Evolutionary conservation across 495 filamentous ascomycete species (phyloP).

Genomic region (Cenococcum geophilum): DNA sequence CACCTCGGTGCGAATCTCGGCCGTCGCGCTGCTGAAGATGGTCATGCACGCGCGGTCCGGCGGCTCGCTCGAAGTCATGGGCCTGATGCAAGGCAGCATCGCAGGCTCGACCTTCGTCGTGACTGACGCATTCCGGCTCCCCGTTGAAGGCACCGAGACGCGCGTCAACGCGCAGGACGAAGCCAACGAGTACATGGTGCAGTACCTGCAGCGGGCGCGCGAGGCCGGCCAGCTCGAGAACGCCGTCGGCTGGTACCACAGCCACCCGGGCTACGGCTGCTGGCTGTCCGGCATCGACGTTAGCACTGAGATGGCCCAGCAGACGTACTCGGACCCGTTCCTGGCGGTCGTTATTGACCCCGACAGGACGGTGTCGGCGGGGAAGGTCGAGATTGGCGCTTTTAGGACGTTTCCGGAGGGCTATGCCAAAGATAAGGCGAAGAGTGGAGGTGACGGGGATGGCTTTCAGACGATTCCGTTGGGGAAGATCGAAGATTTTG

Average conservation of each 20-base stretch:
- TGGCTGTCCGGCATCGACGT: slow-evolving; percentile 98
- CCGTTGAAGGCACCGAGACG: slow-evolving; percentile 96
- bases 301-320: slow-evolving; percentile 74
- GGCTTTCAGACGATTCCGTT: slow-evolving; percentile 75
- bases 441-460: slow-evolving; percentile 41
- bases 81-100: slow-evolving; percentile 95
- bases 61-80: slow-evolving; percentile 92
- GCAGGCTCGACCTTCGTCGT: slow-evolving; percentile 78
- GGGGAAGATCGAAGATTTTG: slow-evolving; percentile 91
- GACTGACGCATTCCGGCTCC: slow-evolving; percentile 88
- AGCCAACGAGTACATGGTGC: slow-evolving; percentile 93
- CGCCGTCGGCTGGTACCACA: slow-evolving; percentile 96
- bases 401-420: slow-evolving; percentile 85
- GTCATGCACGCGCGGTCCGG: slow-evolving; percentile 96
- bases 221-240: slow-evolving; percentile 76
- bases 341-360: slow-evolving; percentile 96
- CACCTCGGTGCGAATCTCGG: slow-evolving; percentile 86
- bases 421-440: slow-evolving; percentile 41
- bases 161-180: slow-evolving; percentile 92
- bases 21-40: slow-evolving; percentile 95
- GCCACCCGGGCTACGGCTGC: slow-evolving; percentile 95
- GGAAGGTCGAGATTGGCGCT: slow-evolving; percentile 95
- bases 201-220: slow-evolving; percentile 69
- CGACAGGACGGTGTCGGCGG: slow-evolving; percentile 88
- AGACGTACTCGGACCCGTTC: slow-evolving; percentile 79